Conservation (phyloP, 2,329 filamentous ascomycete species). For the Chrysoporthe cubensis region DNA sequence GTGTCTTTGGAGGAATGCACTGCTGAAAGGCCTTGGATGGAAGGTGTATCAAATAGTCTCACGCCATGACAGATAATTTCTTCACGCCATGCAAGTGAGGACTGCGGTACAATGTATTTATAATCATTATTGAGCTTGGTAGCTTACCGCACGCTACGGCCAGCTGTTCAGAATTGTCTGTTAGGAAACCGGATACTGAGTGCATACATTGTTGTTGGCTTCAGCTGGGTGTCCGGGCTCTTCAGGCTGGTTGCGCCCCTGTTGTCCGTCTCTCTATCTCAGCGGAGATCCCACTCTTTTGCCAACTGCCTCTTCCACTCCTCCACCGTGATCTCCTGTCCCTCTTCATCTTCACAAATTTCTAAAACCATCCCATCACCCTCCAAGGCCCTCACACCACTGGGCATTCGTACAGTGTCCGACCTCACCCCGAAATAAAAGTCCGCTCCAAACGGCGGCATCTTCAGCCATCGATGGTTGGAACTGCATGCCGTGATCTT, state of each 20-base stretch:
- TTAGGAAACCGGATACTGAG: too few species aligned
- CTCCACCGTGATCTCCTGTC: neutral
- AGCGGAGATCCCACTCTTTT: conserved; percentile 4
- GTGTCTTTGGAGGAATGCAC: neutral
- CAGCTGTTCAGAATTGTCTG: too few species aligned
- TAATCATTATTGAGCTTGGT: too few species aligned
- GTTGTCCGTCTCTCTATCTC: neutral
- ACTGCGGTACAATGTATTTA: neutral
- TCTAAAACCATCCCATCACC: neutral
- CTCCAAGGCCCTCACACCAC: conserved; percentile 17
- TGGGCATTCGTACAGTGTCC: conserved; percentile 18
- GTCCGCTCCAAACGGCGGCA: conserved; percentile 23
- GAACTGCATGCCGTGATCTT: conserved; percentile 27
- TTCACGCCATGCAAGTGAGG: neutral
- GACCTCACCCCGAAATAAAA: conserved; percentile 27
- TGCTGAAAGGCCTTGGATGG: neutral
- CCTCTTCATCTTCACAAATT: neutral
- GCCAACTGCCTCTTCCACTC: conserved; percentile 2
- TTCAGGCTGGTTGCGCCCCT: neutral
- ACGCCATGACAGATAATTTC: neutral
- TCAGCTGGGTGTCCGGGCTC: neutral
- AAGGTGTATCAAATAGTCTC: neutral
- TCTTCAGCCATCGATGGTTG: conserved; percentile 30
- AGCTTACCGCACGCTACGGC: too few species aligned
- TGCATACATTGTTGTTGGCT: neutral